A percentile compares a stretch with the other conserved stretches of the same genome.
phyloP scores from a whole-genome alignment of 768 basidiomycete species.

The Tulasnella sp. region DNA sequence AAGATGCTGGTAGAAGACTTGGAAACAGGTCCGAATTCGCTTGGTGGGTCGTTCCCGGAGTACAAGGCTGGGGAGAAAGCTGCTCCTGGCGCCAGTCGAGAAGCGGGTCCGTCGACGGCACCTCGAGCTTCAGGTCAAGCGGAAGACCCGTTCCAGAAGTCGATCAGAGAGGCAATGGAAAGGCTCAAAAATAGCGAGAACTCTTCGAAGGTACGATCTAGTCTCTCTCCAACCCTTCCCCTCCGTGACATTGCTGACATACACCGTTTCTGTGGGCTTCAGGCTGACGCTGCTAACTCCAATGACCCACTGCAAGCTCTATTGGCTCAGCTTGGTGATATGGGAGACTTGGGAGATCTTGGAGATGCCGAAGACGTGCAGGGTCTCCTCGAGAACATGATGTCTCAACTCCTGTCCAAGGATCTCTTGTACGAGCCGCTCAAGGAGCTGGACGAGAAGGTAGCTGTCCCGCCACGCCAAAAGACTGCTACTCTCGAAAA shows the following conservation, averaged over 20 bases:
- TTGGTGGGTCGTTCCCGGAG: neutral
- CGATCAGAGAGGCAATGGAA: constrained; percentile 60
- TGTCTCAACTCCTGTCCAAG: constrained; percentile 70
- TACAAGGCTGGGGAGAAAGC: constrained; percentile 11
- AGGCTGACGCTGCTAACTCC: constrained; percentile 21
- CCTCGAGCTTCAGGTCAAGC: constrained; percentile 14
- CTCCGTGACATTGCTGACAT: neutral
- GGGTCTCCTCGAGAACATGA: constrained; percentile 65
- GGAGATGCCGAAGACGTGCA: constrained; percentile 39
- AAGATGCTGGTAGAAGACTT: constrained; percentile 55
- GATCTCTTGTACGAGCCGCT: constrained; percentile 79
- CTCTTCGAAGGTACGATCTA: constrained; percentile 34
- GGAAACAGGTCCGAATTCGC: constrained; percentile 27
- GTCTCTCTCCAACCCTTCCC: too few species aligned
- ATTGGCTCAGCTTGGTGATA: constrained; percentile 36
- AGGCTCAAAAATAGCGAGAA: constrained; percentile 61
- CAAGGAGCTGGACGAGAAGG: constrained; percentile 65
- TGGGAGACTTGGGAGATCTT: constrained; percentile 25
- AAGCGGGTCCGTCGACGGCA: constrained; percentile 6
- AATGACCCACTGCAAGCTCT: constrained; percentile 41
- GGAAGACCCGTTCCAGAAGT: constrained; percentile 49
- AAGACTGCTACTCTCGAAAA: neutral
- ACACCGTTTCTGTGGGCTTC: neutral
- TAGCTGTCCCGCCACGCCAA: neutral
- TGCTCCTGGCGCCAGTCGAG: constrained; percentile 7